Evolutionary conservation across 2,329 filamentous ascomycete genomes (phyloP).

Genomic region (Penicillium crustosum): DNA sequence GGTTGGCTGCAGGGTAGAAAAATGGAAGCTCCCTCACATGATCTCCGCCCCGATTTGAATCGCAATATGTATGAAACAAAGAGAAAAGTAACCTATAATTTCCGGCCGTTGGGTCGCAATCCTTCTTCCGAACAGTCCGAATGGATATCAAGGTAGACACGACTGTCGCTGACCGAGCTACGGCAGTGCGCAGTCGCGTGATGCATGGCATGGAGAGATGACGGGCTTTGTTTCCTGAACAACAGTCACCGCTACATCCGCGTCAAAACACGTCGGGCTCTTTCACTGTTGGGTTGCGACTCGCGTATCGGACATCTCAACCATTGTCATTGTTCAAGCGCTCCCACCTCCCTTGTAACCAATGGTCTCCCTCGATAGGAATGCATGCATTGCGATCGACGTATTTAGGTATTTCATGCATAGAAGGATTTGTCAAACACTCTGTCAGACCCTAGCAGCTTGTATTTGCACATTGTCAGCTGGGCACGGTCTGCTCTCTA

Average conservation of each 20-base stretch:
- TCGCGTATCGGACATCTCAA: background rate
- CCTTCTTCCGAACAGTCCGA: conserved; percentile 35
- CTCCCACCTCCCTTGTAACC: background rate
- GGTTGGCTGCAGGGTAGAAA: conserved; percentile 15
- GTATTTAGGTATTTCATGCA: conserved; percentile 29
- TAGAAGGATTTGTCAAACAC: conserved; percentile 22
- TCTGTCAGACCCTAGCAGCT: conserved; percentile 8
- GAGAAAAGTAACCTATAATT: background rate
- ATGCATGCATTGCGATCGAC: conserved; percentile 21
- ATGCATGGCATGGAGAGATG: conserved; percentile 17
- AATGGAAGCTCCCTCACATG: conserved; percentile 18
- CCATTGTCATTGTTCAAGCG: conserved; percentile 1
- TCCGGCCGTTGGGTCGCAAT: conserved; percentile 11
- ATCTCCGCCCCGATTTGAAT: conserved; percentile 13
- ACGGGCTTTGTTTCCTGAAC: conserved; percentile 13
- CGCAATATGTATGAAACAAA: conserved; percentile 4
- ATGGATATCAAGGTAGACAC: conserved; percentile 33
- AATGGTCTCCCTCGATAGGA: conserved; percentile 3
- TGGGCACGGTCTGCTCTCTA: background rate
- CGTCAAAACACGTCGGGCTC: conserved; percentile 12
- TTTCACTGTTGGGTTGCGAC: conserved; percentile 7
- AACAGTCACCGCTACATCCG: conserved; percentile 24
- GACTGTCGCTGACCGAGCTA: conserved; percentile 19
- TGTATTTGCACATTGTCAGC: conserved; percentile 5
- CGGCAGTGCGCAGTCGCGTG: conserved; percentile 19